Percentiles rank a stretch among this genome's conserved stretches.
phyloP scores from a whole-genome alignment of 805 yeast genomes.

The Myxozyma vanderwaltii region DNA sequence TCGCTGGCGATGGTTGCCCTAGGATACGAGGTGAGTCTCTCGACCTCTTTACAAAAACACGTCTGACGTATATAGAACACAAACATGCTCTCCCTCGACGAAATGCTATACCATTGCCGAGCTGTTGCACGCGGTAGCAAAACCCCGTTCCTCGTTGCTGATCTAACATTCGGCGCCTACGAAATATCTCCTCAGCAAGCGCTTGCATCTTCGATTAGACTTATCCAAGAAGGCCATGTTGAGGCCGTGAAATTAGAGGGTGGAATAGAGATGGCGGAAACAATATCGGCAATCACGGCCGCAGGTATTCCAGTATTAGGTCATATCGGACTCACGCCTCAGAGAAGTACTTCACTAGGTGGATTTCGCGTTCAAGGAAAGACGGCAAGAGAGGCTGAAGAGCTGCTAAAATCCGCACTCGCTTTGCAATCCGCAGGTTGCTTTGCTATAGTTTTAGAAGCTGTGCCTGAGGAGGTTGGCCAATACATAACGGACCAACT shows the following conservation, averaged over 20 bases:
- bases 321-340: slow-evolving; percentile 92
- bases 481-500: slow-evolving; percentile 60
- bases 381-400: slow-evolving; percentile 54
- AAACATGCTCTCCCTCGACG: slow-evolving; percentile 69
- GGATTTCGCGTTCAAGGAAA: slow-evolving; percentile 89
- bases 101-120: slow-evolving; percentile 72
- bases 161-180: slow-evolving; percentile 85
- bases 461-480: slow-evolving; percentile 78
- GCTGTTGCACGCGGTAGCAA: slow-evolving; percentile 75
- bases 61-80: slow-evolving; percentile 44
- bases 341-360: slow-evolving; percentile 71
- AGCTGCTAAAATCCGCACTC: slow-evolving; percentile 65
- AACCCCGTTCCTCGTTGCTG: slow-evolving; percentile 72
- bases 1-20: slow-evolving; percentile 89
- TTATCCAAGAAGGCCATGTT: slow-evolving; percentile 59
- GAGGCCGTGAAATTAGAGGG: slow-evolving; percentile 89
- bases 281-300: slow-evolving; percentile 57
- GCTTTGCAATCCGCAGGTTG: slow-evolving; percentile 76
- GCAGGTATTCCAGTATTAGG: slow-evolving; percentile 89
- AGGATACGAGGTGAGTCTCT: slow-evolving; percentile 60
- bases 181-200: slow-evolving; percentile 70
- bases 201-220: slow-evolving; percentile 53
- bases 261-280: slow-evolving; percentile 57
- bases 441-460: slow-evolving; percentile 75
- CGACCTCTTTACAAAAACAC: neutral